Conservation (phyloP, 768 basidiomycete species). For the Cyclocybe cylindracea region DNA sequence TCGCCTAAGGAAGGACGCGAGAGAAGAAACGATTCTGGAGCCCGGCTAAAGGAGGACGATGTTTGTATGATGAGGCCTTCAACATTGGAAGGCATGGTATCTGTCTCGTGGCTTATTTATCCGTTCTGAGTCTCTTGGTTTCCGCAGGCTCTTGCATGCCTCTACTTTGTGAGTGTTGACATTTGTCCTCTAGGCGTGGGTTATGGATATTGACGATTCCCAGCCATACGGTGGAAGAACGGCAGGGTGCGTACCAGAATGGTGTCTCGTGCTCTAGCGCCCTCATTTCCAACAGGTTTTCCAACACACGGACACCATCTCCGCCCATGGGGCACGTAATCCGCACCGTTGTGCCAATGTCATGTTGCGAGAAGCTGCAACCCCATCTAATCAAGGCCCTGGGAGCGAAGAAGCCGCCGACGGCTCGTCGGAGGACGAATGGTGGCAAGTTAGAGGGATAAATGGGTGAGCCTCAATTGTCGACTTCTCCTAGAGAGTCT, state of each 20-base stretch:
- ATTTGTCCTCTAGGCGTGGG: too few species aligned
- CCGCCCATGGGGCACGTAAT: conserved; percentile 82
- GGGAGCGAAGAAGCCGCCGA: conserved; percentile 73
- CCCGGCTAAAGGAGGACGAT: conserved; percentile 66
- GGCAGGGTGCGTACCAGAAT: conserved; percentile 49
- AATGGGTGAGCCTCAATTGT: conserved; percentile 51
- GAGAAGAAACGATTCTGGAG: conserved; percentile 34
- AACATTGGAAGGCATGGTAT: conserved; percentile 63
- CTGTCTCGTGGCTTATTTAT: neutral
- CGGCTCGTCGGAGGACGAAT: conserved; percentile 81
- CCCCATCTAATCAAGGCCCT: conserved; percentile 72
- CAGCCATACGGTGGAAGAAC: conserved; percentile 84
- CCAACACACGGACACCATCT: conserved; percentile 79
- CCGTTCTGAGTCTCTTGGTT: neutral
- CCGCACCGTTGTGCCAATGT: conserved; percentile 70
- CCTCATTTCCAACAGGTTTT: conserved; percentile 47
- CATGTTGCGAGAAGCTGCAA: conserved; percentile 74
- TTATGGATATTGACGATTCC: neutral
- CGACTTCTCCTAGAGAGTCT: too few species aligned
- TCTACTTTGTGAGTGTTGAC: conserved; percentile 57
- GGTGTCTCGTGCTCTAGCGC: neutral
- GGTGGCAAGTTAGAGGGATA: conserved; percentile 95
- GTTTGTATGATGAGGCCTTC: conserved; percentile 78
- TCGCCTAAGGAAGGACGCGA: conserved; percentile 49
- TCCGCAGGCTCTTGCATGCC: conserved; percentile 65